Base-by-base conservation (phyloP, 2,329 filamentous ascomycete species). In the Sarocladium strictum region DNA sequence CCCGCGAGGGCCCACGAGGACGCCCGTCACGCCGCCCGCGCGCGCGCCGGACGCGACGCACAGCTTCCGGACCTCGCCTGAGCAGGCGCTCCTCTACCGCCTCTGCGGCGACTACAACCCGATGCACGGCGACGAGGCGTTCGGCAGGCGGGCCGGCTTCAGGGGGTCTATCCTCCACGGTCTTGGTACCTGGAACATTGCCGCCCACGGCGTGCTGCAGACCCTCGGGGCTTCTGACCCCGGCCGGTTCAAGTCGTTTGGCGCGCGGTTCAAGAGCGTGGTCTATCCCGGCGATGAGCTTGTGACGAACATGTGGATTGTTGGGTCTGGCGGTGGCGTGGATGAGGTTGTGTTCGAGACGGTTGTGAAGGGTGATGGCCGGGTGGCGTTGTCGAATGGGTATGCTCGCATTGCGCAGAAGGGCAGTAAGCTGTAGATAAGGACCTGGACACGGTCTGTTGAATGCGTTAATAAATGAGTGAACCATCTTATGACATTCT, bases 31-130 rank as follows among this genome's bases (percentile, higher is more conserved):
- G 51, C 64, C 69, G 0, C 71, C 71, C 2, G 59, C 65, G 19
- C 65, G 68, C 14, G 53, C 59, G 1, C 72, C 74, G 1, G 71
- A 76, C 54, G 69, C 67, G 2, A 61, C 70, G 11, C 62, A 72
- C 53, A 64, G 62, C 4, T 68, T 70, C 26, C 60, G 70, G 56
- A 76, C 74, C 0, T 71, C 65, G 0, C 63, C 64, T 1, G 72
- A 75, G 58, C 63, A 63, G 3, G 69, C 71, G 0, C 61, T 75
- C 2, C 62, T 76, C 0, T 76, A 76, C 53, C 63, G 73, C 2
- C 62, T 78, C 10, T 76, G 73, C 57, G 75, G 76, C 1, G 75
- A 77, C 56, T 77, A 76, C 60, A 77, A 77, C 57, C 75, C 76
- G 6, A 64, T 76, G 45, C 74, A 76, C 58, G 73, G 68, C 1